phyloP scores from a whole-genome alignment of 306 rosid genomes.

The Malus sylvestris region DNA sequence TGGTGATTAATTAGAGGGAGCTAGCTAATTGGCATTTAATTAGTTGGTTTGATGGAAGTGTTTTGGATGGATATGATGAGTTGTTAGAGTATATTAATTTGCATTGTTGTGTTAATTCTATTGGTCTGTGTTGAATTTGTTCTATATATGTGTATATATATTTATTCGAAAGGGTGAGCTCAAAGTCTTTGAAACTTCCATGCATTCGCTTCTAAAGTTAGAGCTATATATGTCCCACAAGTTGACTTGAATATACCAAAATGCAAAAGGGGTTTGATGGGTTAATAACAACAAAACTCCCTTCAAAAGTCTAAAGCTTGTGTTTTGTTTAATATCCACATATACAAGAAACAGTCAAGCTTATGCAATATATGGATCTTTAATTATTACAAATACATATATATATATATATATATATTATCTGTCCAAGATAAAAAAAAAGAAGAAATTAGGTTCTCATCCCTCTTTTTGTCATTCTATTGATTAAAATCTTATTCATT shows the following conservation, averaged over 20 bases:
- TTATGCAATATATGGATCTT: too few relatives aligned
- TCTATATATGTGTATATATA: not conserved
- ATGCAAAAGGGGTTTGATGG: not conserved
- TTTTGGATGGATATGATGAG: slow-evolving; percentile 2
- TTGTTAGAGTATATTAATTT: not conserved
- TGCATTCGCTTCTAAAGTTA: not conserved
- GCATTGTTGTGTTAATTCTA: not conserved
- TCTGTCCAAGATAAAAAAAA: not conserved
- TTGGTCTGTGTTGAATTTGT: not conserved
- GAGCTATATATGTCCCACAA: slow-evolving; percentile 13
- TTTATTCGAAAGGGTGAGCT: slow-evolving; percentile 12
- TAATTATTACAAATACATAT: too few relatives aligned
- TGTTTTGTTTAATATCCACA: not conserved
- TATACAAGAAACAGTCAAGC: not conserved
- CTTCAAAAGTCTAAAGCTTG: slow-evolving; percentile 5
- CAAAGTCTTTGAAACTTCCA: slow-evolving; percentile 19
- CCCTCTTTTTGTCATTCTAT: too few relatives aligned
- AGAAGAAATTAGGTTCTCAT: too few relatives aligned
- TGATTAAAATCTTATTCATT: too few relatives aligned
- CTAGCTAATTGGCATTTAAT: not conserved
- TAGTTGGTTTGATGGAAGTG: not conserved
- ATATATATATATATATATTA: too few relatives aligned
- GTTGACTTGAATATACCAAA: slow-evolving; percentile 24
- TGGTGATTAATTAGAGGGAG: not conserved
- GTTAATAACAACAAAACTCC: slow-evolving; percentile 23